Conservation (phyloP, 305 asterid species). For the Vinca major region DNA sequence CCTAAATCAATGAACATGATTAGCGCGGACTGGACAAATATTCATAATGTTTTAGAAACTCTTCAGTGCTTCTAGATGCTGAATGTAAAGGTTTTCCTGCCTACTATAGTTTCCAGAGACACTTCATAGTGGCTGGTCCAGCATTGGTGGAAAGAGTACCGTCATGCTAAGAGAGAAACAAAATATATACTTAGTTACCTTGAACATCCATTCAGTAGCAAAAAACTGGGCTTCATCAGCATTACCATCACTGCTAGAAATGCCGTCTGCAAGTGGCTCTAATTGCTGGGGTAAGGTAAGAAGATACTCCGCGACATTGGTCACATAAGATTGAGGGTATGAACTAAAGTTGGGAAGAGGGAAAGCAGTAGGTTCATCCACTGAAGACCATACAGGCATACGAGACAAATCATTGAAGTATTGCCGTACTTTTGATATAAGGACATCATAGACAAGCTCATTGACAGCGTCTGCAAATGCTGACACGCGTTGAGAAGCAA, state of each 20-base stretch:
- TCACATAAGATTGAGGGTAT: slow-evolving; percentile 83
- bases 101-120: background rate
- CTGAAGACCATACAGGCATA: slow-evolving; percentile 83
- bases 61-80: background rate
- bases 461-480: slow-evolving; percentile 90
- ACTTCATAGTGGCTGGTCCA: background rate
- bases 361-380: slow-evolving; percentile 64
- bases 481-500: slow-evolving; percentile 76
- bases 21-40: background rate
- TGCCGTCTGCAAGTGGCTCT: slow-evolving; percentile 93
- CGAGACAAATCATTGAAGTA: slow-evolving; percentile 65
- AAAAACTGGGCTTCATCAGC: slow-evolving; percentile 95
- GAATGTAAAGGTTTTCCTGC: background rate
- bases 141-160: background rate
- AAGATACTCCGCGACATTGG: slow-evolving; percentile 89
- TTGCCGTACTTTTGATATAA: slow-evolving; percentile 74
- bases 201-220: slow-evolving; percentile 99
- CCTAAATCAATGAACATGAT: background rate
- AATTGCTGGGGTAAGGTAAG: slow-evolving; percentile 95
- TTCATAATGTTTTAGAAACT: background rate
- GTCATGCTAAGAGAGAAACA: background rate
- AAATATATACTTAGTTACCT: slow-evolving; percentile 37
- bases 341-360: slow-evolving; percentile 84
- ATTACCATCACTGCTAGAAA: slow-evolving; percentile 62
- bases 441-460: slow-evolving; percentile 93